Percentiles rank a stretch among this genome's conserved stretches.
These are phyloP conservation scores for Chionographis japonica DNA, from an alignment of 106 monocot species.

Conservation along the genomic window DNA sequence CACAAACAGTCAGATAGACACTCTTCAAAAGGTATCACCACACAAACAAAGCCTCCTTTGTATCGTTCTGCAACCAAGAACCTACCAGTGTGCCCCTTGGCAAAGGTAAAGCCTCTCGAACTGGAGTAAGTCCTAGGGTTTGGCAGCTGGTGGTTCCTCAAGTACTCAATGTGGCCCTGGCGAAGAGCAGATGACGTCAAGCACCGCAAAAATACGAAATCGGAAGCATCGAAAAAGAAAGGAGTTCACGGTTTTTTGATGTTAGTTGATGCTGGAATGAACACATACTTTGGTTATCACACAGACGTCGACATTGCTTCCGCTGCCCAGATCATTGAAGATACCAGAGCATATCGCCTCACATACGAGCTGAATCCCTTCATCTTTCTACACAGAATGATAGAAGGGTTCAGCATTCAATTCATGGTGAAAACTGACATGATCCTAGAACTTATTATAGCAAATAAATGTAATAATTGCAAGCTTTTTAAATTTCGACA, in stretches of 20 bases:
- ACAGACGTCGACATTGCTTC: constrained; percentile 93
- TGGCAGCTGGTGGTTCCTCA: constrained; percentile 66
- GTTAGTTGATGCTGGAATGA: no score
- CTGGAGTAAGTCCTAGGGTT: constrained; percentile 74
- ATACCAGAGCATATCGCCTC: constrained; percentile 91
- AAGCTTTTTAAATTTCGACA: no score
- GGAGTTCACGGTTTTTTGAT: no score
- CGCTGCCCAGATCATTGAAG: constrained; percentile 95
- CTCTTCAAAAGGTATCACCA: not conserved
- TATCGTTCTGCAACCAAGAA: not conserved
- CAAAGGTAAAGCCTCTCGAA: constrained; percentile 64
- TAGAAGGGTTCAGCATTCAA: no score
- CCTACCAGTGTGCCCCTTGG: constrained; percentile 70
- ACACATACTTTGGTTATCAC: constrained; percentile 81
- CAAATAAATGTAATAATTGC: no score
- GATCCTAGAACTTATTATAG: no score
- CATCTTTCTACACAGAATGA: constrained; percentile 55
- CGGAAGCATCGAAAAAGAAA: not conserved
- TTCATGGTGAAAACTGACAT: no score
- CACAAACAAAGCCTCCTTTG: not conserved
- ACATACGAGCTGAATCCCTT: constrained; percentile 67
- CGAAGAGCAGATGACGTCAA: not conserved
- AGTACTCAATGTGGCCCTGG: constrained; percentile 57
- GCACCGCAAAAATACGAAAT: not conserved
- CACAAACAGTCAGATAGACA: not conserved